A percentile compares a stretch with the other conserved stretches of the same genome.
phyloP scores from a whole-genome alignment of 2,329 filamentous ascomycete genomes.

The Botryosphaeria agaves region DNA sequence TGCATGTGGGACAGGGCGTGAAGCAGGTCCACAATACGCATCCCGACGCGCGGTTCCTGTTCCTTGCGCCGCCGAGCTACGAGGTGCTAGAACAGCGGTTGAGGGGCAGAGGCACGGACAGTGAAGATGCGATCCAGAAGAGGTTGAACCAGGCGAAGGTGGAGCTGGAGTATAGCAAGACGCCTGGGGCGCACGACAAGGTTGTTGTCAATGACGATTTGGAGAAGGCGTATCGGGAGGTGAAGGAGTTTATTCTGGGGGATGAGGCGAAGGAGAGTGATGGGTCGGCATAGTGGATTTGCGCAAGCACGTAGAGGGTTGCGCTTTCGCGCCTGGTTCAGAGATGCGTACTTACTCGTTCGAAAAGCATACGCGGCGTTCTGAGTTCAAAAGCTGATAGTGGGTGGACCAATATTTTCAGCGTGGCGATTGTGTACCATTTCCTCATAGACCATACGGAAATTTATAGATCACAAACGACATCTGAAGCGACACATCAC shows the following conservation, averaged over 20 bases:
- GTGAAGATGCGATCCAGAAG: constrained; percentile 51
- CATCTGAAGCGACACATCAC: too few relatives aligned
- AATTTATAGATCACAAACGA: too few relatives aligned
- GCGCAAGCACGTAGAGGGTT: too few relatives aligned
- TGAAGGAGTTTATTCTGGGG: constrained; percentile 18
- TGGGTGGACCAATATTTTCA: too few relatives aligned
- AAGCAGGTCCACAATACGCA: constrained; percentile 72
- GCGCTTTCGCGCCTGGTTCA: too few relatives aligned
- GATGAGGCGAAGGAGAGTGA: constrained; percentile 5
- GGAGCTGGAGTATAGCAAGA: constrained; percentile 57
- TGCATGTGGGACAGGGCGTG: constrained; percentile 41
- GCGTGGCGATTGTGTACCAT: too few relatives aligned
- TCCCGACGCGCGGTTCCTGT: constrained; percentile 60
- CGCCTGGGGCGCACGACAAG: constrained; percentile 47
- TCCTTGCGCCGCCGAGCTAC: constrained; percentile 64
- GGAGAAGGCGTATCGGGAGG: constrained; percentile 36
- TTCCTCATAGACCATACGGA: too few relatives aligned
- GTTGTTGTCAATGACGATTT: constrained; percentile 50
- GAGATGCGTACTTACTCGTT: too few relatives aligned
- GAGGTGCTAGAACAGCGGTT: constrained; percentile 59
- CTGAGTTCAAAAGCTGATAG: too few relatives aligned
- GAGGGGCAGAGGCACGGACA: constrained; percentile 61
- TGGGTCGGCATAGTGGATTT: too few relatives aligned
- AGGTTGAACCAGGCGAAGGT: constrained; percentile 53
- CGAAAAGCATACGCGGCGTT: too few relatives aligned